Conservation (phyloP, 805 yeast species). For the Yamadazyma scolyti region DNA sequence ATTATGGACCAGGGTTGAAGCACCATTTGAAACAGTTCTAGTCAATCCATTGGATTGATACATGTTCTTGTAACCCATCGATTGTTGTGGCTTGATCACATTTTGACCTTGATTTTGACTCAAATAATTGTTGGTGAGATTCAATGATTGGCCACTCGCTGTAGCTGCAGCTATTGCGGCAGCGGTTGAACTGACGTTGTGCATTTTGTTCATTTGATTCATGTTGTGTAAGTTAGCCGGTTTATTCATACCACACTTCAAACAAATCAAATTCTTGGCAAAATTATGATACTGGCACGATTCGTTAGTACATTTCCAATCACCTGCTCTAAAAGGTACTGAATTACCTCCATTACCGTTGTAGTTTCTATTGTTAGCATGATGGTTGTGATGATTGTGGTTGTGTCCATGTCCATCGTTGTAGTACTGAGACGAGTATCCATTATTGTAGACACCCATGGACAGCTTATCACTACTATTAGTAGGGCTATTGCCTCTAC, state of each 20-base stretch:
- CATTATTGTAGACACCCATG: too few relatives aligned
- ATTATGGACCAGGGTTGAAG: too few relatives aligned
- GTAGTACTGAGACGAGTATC: constrained; percentile 9
- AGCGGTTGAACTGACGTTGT: constrained; percentile 39
- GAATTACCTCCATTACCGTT: constrained; percentile 23
- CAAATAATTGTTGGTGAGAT: constrained; percentile 27
- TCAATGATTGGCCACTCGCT: constrained; percentile 44
- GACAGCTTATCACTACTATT: constrained; percentile 11
- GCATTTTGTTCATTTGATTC: constrained; percentile 16
- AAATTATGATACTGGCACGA: constrained; percentile 85
- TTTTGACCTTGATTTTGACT: too few relatives aligned
- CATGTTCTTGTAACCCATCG: constrained; percentile 8
- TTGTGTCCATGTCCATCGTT: constrained; percentile 6
- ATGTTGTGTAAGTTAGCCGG: constrained; percentile 18
- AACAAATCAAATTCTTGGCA: constrained; percentile 83
- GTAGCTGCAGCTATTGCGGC: constrained; percentile 48
- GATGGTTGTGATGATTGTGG: constrained; percentile 11
- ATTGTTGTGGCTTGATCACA: constrained; percentile 33
- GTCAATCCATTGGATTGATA: background rate
- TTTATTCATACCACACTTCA: constrained; percentile 81
- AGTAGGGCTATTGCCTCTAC: constrained; percentile 11
- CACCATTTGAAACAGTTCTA: background rate
- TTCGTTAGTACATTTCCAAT: constrained; percentile 86
- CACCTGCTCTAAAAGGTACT: constrained; percentile 96
- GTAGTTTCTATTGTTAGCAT: constrained; percentile 12